Evolutionary conservation across 208 protist genomes (phyloP).

Genomic region (Leishmania gerbilli): DNA sequence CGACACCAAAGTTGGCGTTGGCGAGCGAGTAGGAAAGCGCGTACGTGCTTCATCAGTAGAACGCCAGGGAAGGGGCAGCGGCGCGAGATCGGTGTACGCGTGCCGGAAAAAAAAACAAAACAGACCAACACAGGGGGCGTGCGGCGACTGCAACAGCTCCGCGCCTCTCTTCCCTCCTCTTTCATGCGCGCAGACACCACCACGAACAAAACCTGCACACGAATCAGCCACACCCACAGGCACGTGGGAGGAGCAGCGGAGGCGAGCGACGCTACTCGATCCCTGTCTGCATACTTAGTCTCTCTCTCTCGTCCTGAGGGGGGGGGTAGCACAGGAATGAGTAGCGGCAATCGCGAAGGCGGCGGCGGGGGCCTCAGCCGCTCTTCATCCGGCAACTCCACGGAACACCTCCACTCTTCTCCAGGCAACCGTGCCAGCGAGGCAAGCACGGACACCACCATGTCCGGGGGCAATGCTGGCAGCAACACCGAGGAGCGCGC

Average conservation of each 20-base stretch:
- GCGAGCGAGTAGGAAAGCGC: neutral
- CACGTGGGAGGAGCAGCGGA: neutral
- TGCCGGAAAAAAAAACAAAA: neutral
- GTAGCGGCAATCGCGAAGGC: neutral
- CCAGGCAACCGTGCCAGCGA: constrained; percentile 17
- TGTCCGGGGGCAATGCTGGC: neutral
- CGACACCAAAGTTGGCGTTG: neutral
- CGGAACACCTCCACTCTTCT: neutral
- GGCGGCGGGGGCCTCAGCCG: neutral
- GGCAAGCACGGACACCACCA: constrained; percentile 17
- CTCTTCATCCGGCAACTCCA: neutral
- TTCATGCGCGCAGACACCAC: neutral
- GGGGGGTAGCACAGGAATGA: neutral
- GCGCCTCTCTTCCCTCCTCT: neutral
- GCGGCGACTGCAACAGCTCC: neutral
- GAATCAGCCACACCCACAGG: neutral
- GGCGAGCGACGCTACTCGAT: neutral
- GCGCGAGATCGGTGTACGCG: neutral
- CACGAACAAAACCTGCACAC: neutral
- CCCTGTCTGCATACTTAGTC: neutral
- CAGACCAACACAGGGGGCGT: neutral
- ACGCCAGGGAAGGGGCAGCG: neutral
- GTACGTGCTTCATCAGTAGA: neutral
- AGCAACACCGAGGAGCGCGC: constrained; percentile 10
- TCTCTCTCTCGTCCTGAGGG: neutral